These are phyloP conservation scores for Mycena epipterygia DNA, from an alignment of 768 basidiomycete species.

Conservation along the genomic window DNA sequence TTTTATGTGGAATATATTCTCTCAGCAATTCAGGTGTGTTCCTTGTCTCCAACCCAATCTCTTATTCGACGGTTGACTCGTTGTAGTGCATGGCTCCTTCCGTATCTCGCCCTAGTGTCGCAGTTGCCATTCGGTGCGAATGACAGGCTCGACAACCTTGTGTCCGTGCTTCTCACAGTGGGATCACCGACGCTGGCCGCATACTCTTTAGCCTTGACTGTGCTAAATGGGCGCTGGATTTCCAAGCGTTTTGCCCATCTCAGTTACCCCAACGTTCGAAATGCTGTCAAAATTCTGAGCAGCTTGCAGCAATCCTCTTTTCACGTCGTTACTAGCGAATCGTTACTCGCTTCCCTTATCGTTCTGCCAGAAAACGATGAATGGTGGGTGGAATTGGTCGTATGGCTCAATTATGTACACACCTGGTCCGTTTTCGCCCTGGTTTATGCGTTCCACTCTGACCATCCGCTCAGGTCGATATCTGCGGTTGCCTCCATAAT, in stretches of 20 bases:
- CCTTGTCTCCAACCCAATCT: background rate
- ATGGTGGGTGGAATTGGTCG: slow-evolving; percentile 53
- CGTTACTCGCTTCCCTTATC: slow-evolving; percentile 52
- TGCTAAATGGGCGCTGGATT: slow-evolving; percentile 51
- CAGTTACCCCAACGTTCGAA: slow-evolving; percentile 37
- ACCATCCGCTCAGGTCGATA: slow-evolving; percentile 21
- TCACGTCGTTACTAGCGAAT: slow-evolving; percentile 40
- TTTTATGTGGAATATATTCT: slow-evolving; percentile 47
- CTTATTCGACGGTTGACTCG: background rate
- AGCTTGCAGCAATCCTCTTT: slow-evolving; percentile 55
- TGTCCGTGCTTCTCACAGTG: slow-evolving; percentile 51
- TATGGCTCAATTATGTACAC: slow-evolving; percentile 50
- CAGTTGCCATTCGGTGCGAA: slow-evolving; percentile 56
- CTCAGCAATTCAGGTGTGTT: slow-evolving; percentile 47
- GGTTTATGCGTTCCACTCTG: background rate
- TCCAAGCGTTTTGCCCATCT: slow-evolving; percentile 41
- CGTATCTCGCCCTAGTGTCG: slow-evolving; percentile 55
- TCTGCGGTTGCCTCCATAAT: slow-evolving; percentile 34
- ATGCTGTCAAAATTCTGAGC: slow-evolving; percentile 45
- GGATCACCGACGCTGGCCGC: slow-evolving; percentile 55
- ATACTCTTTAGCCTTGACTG: slow-evolving; percentile 54
- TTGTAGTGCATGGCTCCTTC: slow-evolving; percentile 52
- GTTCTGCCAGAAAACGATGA: slow-evolving; percentile 50
- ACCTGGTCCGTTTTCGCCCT: slow-evolving; percentile 47
- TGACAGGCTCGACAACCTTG: slow-evolving; percentile 46